Conservation (phyloP, 2,329 filamentous ascomycete genomes). For the Botrytis hyacinthi region DNA sequence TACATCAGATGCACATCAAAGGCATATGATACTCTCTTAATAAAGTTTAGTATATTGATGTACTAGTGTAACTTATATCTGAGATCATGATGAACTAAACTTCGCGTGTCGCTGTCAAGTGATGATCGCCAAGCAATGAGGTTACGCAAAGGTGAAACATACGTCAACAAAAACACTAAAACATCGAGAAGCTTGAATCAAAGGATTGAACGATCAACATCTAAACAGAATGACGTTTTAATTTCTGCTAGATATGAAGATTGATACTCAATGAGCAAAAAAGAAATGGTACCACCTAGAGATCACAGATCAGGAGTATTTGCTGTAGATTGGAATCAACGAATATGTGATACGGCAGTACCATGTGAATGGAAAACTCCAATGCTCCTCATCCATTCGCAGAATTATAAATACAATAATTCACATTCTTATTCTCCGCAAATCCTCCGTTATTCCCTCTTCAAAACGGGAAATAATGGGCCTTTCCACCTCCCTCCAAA, state of each 20-base stretch:
- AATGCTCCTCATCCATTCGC: background rate
- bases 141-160: background rate
- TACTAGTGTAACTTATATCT: background rate
- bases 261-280: background rate
- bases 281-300: background rate
- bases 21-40: background rate
- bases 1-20: background rate
- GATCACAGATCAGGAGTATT: background rate
- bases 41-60: background rate
- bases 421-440: background rate
- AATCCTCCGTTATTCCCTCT: slow-evolving; percentile 32
- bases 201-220: background rate
- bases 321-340: background rate
- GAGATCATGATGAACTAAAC: background rate
- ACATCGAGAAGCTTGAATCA: background rate
- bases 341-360: background rate
- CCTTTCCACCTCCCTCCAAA: slow-evolving; percentile 46
- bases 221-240: background rate
- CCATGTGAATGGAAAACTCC: background rate
- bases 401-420: background rate
- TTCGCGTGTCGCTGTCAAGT: background rate
- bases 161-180: background rate
- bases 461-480: slow-evolving; percentile 28
- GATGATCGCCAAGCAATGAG: background rate
- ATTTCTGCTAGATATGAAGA: background rate